These are phyloP conservation scores for Hirsutella minnesotensis DNA, from an alignment of 2,329 filamentous ascomycete species.

Conservation along the genomic window DNA sequence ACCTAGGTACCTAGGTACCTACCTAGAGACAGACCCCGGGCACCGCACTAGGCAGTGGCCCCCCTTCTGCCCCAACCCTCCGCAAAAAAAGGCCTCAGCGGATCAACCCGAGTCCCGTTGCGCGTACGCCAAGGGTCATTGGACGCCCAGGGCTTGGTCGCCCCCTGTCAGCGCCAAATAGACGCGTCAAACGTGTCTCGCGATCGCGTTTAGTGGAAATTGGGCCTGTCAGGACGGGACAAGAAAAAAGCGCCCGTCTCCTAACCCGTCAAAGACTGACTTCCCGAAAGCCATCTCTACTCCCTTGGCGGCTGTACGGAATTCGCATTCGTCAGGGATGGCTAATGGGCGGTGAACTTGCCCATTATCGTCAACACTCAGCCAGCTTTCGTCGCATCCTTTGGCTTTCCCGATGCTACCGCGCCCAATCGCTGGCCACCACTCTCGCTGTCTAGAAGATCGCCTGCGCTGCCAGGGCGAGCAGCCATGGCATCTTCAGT, in stretches of 20 bases:
- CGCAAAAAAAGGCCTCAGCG: too few relatives aligned
- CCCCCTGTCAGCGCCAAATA: not conserved
- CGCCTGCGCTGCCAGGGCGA: slow-evolving; percentile 23
- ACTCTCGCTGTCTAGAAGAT: slow-evolving; percentile 22
- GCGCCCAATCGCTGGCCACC: slow-evolving; percentile 3
- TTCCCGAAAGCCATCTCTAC: not conserved
- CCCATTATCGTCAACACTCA: not conserved
- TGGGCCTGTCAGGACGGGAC: not conserved
- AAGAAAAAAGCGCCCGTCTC: not conserved
- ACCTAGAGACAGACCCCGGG: too few relatives aligned
- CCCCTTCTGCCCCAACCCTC: too few relatives aligned
- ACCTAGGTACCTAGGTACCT: too few relatives aligned
- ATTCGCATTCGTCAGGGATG: not conserved
- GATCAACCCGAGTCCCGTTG: too few relatives aligned
- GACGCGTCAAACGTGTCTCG: slow-evolving; percentile 6
- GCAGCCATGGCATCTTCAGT: slow-evolving; percentile 29
- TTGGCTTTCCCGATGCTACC: slow-evolving; percentile 2
- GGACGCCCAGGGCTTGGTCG: not conserved
- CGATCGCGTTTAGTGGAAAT: slow-evolving; percentile 6
- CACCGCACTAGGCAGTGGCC: too few relatives aligned
- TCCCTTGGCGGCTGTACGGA: too few relatives aligned
- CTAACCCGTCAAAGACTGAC: not conserved
- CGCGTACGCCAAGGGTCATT: too few relatives aligned
- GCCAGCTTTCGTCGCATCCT: not conserved
- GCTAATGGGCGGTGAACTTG: not conserved